Base-by-base conservation (phyloP, 192 early-diverging fungal genomes). In the Umbelopsis isabellina region DNA sequence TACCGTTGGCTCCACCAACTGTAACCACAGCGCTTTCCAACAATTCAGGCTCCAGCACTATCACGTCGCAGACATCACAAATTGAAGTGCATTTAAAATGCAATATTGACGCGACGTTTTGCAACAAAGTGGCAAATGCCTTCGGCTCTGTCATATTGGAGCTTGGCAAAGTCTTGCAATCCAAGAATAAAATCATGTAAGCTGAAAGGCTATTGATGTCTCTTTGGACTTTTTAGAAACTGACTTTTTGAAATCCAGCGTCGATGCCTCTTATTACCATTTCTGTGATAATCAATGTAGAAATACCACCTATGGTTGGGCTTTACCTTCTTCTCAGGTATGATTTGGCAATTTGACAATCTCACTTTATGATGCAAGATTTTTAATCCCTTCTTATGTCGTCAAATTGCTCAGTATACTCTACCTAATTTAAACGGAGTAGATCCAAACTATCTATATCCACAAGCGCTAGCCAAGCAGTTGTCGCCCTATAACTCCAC, bases 381-480 rank as follows among this genome's bases (percentile, higher is more conserved):
- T 20, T 41, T 46, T 20, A 27, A 46, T 21, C 51, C 13, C 37
- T 27, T 70, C n/a, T 20, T 45, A 0, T 67, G 1, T 6, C 10
- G 2, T 3, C 27, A 30, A n/a, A n/a, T 37, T 37, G 35, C 35
- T 37, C 37, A 79, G 77, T 79, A 71, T 53, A 79, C 70, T 22
- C 52, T 75, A 25, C 72, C 77, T 11, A 70, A 70, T 50, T 41
- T 70, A 49, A 48, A 73, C 44, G 76, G 72, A 27, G 70, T 69
- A 11, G 77, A 79, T 55, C 44, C 70, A 18, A 79, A 79, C 44
- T 72, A 75, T 45, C 55, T 75, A 1, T 75, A 79, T 52, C 77
- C 77, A 2, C 77, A 79, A 49, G 70, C 77, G 25, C 41, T 79
- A 27, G 77, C 77, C 0, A 79, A 75, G 33, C 77, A 79, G 21